Percentiles rank a stretch among this genome's conserved stretches.
Evolutionary conservation across 2,329 filamentous ascomycete genomes (phyloP).

Genomic region (Botrytis hyacinthi): DNA sequence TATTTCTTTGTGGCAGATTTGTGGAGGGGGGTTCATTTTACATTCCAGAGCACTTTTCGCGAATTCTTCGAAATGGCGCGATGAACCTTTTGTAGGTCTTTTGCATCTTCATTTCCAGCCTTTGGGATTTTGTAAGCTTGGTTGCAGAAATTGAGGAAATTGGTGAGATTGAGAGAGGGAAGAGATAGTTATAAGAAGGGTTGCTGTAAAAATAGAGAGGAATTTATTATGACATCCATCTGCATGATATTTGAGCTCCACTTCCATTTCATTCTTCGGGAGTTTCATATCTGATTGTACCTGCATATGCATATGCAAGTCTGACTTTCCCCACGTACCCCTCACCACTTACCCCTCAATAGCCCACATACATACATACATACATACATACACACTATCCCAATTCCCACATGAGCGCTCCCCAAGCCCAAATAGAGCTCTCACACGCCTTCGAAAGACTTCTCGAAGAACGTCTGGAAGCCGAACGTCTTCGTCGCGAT

Average conservation of each 20-base stretch:
- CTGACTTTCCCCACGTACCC: conserved; percentile 9
- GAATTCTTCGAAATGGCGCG: conserved; percentile 6
- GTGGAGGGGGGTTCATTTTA: not conserved
- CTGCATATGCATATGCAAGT: conserved; percentile 17
- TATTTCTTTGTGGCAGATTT: conserved; percentile 2
- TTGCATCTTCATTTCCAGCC: conserved; percentile 9
- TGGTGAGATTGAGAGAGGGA: not conserved
- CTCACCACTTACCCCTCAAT: not conserved
- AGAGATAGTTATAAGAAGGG: not conserved
- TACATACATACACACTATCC: not conserved
- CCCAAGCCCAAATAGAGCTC: conserved; percentile 5
- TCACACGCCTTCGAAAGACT: conserved; percentile 18
- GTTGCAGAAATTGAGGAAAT: not conserved
- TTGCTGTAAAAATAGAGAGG: conserved; percentile 14
- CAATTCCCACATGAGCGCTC: conserved; percentile 5
- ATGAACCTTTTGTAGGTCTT: not conserved
- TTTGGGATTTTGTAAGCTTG: not conserved
- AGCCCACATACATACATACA: not conserved
- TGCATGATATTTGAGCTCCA: not conserved
- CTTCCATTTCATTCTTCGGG: conserved; percentile 6
- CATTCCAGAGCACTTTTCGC: conserved; percentile 9
- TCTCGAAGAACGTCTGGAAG: conserved; percentile 13
- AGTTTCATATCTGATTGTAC: conserved; percentile 2
- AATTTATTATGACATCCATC: not conserved
- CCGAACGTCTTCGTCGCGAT: conserved; percentile 7